Percentiles rank a stretch among this genome's conserved stretches.
Evolutionary conservation across 2,329 filamentous ascomycete genomes (phyloP).

Genomic region (Diaporthe aspalathi): DNA sequence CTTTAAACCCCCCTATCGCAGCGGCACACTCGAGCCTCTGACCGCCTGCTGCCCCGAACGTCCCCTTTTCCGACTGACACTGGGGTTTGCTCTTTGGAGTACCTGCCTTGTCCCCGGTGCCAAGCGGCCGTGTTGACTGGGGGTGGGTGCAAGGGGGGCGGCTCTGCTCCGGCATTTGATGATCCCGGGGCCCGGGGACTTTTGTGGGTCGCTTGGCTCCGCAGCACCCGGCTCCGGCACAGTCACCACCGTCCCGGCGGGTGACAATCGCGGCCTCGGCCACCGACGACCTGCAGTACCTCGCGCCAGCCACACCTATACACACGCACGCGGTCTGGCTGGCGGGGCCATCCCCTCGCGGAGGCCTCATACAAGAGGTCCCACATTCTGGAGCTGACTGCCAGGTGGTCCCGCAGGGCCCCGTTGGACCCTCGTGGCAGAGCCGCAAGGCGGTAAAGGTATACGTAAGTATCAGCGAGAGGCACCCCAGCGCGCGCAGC

Average conservation of each 20-base stretch:
- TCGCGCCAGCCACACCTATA: not conserved
- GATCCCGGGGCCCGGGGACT: slow-evolving; percentile 9
- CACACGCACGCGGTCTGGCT: not conserved
- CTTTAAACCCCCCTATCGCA: not conserved
- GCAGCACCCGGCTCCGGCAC: slow-evolving; percentile 7
- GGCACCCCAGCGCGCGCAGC: not conserved
- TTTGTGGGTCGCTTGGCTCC: slow-evolving; percentile 12
- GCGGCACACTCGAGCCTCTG: not conserved
- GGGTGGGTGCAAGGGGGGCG: too few species aligned
- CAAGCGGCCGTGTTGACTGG: not conserved
- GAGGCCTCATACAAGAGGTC: not conserved
- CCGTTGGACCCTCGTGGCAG: not conserved
- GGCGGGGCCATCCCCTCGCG: not conserved
- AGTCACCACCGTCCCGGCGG: not conserved
- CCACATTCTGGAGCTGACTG: slow-evolving; percentile 8
- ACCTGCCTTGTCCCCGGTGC: not conserved
- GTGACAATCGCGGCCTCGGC: not conserved
- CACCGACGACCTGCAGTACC: not conserved
- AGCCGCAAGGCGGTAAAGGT: not conserved
- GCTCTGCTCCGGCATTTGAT: slow-evolving; percentile 8
- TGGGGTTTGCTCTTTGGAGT: not conserved
- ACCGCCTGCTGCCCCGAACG: not conserved
- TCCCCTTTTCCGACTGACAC: not conserved
- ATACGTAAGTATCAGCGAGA: not conserved
- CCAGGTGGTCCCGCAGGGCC: slow-evolving; percentile 24